These are phyloP conservation scores for Eustoma russellianum DNA, from an alignment of 257 asterid genomes.

Conservation along the genomic window DNA sequence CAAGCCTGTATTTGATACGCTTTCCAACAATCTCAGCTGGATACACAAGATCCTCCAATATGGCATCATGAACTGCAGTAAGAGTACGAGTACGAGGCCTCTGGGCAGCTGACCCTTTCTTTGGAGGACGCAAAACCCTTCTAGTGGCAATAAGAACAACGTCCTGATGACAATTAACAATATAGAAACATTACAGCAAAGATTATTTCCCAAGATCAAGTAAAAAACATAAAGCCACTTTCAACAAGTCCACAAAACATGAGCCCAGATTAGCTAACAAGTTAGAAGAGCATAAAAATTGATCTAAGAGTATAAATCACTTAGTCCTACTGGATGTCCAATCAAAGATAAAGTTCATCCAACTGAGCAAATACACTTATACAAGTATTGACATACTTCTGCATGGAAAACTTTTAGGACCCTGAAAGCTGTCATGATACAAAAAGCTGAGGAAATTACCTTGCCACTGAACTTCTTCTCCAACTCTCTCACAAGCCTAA, in stretches of 20 bases:
- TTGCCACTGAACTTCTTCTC: constrained; percentile 96
- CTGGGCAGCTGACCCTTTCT: constrained; percentile 84
- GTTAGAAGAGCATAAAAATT: too few relatives aligned
- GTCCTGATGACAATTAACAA: constrained; percentile 28
- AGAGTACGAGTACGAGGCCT: constrained; percentile 81
- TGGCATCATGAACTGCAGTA: constrained; percentile 82
- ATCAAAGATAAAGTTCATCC: too few relatives aligned
- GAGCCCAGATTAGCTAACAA: too few relatives aligned
- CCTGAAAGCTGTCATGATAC: too few relatives aligned
- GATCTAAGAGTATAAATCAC: too few relatives aligned
- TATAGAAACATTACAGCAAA: background rate
- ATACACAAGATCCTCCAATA: constrained; percentile 74
- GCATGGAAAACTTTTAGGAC: too few relatives aligned
- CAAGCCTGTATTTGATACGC: constrained; percentile 52
- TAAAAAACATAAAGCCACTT: too few relatives aligned
- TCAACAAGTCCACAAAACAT: too few relatives aligned
- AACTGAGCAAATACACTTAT: too few relatives aligned
- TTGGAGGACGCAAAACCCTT: constrained; percentile 79
- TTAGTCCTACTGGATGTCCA: too few relatives aligned
- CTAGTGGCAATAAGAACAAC: constrained; percentile 70
- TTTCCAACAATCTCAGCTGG: constrained; percentile 89
- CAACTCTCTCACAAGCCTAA: constrained; percentile 76
- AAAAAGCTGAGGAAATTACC: constrained; percentile 23
- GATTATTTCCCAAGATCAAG: too few relatives aligned
- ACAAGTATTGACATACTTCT: too few relatives aligned